Evolutionary conservation across 176 grass and related monocot species (phyloP).

Genomic region (Guadua angustifolia): DNA sequence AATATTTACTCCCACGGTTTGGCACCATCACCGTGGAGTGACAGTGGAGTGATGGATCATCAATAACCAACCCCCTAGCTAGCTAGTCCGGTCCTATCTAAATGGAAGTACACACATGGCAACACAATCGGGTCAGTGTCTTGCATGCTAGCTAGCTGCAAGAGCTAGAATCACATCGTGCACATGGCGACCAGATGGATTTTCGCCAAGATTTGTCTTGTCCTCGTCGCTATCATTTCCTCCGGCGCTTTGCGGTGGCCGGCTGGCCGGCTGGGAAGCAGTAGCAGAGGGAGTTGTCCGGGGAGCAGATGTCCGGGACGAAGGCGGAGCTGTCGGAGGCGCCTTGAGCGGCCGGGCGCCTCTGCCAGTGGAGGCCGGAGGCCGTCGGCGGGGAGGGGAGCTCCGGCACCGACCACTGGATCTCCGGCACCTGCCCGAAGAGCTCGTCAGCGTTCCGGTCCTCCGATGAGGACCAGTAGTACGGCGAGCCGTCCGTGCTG

Average conservation of each 20-base stretch:
- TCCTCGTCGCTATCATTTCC: conserved; percentile 31
- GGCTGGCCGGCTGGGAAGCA: conserved; percentile 18
- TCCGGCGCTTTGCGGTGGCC: conserved; percentile 47
- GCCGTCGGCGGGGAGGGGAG: conserved; percentile 58
- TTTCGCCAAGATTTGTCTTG: neutral
- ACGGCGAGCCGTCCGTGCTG: conserved; percentile 66
- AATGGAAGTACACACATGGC: neutral
- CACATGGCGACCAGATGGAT: neutral
- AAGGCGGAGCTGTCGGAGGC: conserved; percentile 6
- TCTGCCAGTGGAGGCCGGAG: conserved; percentile 63
- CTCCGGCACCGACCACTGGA: conserved; percentile 62
- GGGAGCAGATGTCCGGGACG: conserved; percentile 57
- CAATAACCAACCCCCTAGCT: neutral
- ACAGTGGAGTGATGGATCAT: neutral
- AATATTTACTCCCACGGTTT: neutral
- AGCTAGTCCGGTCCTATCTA: neutral
- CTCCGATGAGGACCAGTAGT: conserved; percentile 56
- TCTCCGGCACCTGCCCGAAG: conserved; percentile 67
- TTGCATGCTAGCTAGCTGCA: neutral
- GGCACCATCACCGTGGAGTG: neutral
- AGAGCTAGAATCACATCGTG: neutral
- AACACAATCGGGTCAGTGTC: neutral
- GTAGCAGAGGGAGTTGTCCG: conserved; percentile 17
- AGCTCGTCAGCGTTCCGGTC: conserved; percentile 48
- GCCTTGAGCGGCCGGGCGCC: neutral